Base-by-base conservation (phyloP, 2,329 filamentous ascomycete species). In the Cladosporium austrohemisphaericum region DNA sequence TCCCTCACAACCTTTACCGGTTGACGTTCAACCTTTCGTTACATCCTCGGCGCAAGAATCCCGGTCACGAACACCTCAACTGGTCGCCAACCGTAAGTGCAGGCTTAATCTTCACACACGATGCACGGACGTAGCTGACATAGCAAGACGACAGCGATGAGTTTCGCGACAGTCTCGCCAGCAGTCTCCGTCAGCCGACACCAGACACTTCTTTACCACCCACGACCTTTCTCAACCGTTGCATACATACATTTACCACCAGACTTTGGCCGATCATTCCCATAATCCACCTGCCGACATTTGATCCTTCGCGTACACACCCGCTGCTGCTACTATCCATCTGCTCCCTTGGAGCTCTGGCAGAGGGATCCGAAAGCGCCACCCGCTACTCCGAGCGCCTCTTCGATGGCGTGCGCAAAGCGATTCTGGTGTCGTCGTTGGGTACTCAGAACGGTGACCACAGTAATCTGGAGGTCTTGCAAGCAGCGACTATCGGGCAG, bases 401-500 rank as follows among this genome's bases (percentile, higher is more conserved):
- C 5, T 51, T 51, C 19, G 41, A 51, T 26, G 43, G 49, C 3
- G 49, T 51, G 8, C 33, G 35, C 5, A 51, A 51, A 40, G 41
- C 49, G 5, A 48, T 51, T 10, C 43, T 51, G 9, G 36, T 51
- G 2, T 38, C 40, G 2, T 46, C 22, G 26, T 22, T 37, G 10
- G 41, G 22, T 16, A 41, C 10, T 13, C 18, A 10, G 2, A 18
- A 13, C 33, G 18, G 14, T 11, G 33, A 18, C 33, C 18, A 36
- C 3, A 20, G 35, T 18, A n/a, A 29, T 6, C 18, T 51, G 13
- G 41, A 35, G 19, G 28, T 29, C 8, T 31, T 51, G 6, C 49
- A 51, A 26, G 49, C 49, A 20, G 49, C 32, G n/a, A 18, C 22
- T 8, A 48, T 48, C 16, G 49, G 49, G n/a, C 49, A 51, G 29